phyloP scores from a whole-genome alignment of 1,284 basidiomycete genomes.

The Golubevia pallescens region DNA sequence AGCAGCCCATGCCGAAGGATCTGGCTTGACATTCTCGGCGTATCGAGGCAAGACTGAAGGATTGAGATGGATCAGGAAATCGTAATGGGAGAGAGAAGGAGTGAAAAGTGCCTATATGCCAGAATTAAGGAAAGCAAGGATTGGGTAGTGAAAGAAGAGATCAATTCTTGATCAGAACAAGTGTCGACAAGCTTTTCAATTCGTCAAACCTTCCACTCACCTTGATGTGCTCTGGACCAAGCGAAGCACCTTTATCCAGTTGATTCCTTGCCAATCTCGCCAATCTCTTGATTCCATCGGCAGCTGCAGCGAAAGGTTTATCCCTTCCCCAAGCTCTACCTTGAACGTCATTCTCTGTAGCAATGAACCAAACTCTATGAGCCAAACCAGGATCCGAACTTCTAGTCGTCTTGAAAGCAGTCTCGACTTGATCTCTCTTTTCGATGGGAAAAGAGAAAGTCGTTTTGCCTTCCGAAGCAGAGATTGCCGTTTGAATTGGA shows the following conservation, averaged over 20 bases:
- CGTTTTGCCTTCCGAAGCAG: conserved; percentile 31
- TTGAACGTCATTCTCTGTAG: conserved; percentile 78
- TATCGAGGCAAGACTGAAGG: conserved; percentile 76
- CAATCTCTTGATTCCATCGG: conserved; percentile 42
- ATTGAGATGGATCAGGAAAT: conserved; percentile 81
- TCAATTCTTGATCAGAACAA: too few species aligned
- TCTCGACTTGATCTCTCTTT: conserved; percentile 72
- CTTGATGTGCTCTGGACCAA: conserved; percentile 4
- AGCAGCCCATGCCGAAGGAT: conserved; percentile 67
- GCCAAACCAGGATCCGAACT: conserved; percentile 65
- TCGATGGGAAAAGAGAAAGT: conserved; percentile 64
- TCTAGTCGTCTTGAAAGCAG: conserved; percentile 65
- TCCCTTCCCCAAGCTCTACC: conserved; percentile 76
- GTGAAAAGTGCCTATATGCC: conserved; percentile 75
- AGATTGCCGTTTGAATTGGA: conserved; percentile 37
- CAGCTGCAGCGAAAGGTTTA: conserved; percentile 34
- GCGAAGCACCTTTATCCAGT: conserved; percentile 38
- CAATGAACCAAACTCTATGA: conserved; percentile 77
- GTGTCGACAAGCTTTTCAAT: too few species aligned
- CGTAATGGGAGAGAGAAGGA: conserved; percentile 83
- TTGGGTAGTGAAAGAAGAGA: not conserved
- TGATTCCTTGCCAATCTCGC: conserved; percentile 29
- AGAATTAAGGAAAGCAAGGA: not conserved
- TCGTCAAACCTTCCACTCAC: conserved; percentile 2
- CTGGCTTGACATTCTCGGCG: conserved; percentile 67